Base-by-base conservation (phyloP, 352 stramenopile species). In the Pythium aquatile region DNA sequence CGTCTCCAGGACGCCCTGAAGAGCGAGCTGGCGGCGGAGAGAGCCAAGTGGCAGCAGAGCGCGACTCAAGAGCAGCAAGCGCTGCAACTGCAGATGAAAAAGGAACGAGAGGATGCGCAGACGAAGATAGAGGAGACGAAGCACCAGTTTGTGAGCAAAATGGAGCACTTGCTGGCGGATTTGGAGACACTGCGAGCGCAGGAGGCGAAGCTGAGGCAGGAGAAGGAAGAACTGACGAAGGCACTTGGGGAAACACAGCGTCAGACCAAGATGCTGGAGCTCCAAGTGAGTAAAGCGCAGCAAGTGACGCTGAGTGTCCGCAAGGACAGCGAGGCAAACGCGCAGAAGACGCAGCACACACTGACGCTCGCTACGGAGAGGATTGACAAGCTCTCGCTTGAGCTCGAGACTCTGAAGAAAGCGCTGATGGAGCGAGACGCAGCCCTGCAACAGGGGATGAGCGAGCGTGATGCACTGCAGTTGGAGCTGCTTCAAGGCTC, bases 121-220 rank as follows among this genome's bases (percentile, higher is more conserved):
- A 55, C 69, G n/a, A 51, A 52, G 3, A 73, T 83, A 7, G 74
- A 88, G 44, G 52, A 70, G 53, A 82, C 73, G 51, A 88, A 83
- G 59, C 65, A 80, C 61, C 72, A 86, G 30, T 62, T 88, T 5
- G 69, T 88, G 56, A 65, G 72, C 40, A 86, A 90, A 54, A 90
- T 90, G 42, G 82, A 93, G 70, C 66, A 60, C 3, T 53, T 93
- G 56, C 49, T 90, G 20, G 57, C 62, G 9, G 79, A 93, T 2
- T 51, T 71, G 16, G 80, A 91, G 65, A 48, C 56, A 16, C 53
- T 91, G 35, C 73, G 82, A 5, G 60, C 52, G 16, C 64, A 68
- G 6, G 81, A 91, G 55, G 65, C 70, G 3, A 77, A 80, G 30
- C 70, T 94, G 40, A 75, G 81, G 2, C 58, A 64, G 13, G 80